These are phyloP conservation scores for Cytospora piceicola DNA, from an alignment of 2,329 filamentous ascomycete species.

Conservation along the genomic window DNA sequence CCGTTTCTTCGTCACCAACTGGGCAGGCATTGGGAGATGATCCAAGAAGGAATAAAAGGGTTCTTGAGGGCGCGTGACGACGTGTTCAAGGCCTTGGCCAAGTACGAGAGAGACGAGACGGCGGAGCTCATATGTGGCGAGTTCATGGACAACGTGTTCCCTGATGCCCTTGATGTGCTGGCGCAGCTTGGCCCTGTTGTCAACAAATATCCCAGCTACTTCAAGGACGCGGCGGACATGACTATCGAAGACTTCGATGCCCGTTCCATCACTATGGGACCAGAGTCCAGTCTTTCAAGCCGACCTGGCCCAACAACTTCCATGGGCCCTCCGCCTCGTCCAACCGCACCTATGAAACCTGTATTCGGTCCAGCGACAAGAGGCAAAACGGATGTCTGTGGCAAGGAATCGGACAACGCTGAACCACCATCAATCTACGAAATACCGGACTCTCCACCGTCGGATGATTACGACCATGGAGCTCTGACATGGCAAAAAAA, in stretches of 20 bases:
- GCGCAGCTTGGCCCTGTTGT: not conserved
- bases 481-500: not conserved
- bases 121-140: constrained; percentile 2
- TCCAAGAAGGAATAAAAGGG: constrained; percentile 12
- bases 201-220: not conserved
- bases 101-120: constrained; percentile 11
- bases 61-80: not conserved
- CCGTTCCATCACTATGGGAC: constrained; percentile 15
- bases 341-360: not conserved
- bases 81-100: not conserved
- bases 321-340: constrained; percentile 16
- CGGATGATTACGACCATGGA: no score
- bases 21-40: constrained; percentile 3
- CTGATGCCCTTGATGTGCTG: not conserved
- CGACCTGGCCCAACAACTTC: no score
- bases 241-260: not conserved
- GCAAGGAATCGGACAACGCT: not conserved
- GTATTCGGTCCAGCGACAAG: not conserved
- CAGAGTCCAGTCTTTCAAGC: not conserved
- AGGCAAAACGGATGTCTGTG: not conserved
- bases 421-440: not conserved
- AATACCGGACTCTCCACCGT: not conserved
- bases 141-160: not conserved
- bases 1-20: not conserved
- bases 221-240: not conserved